phyloP scores from a whole-genome alignment of 2,329 filamentous ascomycete genomes.

The Massarina eburnea region DNA sequence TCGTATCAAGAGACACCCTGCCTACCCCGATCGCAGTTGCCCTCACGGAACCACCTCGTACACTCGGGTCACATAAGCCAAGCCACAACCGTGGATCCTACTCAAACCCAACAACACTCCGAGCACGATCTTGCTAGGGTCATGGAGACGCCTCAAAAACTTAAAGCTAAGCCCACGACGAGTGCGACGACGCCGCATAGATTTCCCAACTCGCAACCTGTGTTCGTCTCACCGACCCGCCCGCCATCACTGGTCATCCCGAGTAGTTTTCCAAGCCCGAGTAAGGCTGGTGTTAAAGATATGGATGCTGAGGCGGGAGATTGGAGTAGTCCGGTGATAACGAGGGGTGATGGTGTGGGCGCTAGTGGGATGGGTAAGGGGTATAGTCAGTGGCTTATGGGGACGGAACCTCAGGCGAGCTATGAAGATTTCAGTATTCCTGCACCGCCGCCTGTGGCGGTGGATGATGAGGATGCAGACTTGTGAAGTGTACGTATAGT shows the following conservation, averaged over 20 bases:
- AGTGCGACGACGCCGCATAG: slow-evolving; percentile 27
- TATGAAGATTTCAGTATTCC: slow-evolving; percentile 40
- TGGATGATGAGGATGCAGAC: neutral
- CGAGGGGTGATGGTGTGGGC: neutral
- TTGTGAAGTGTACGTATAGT: no score
- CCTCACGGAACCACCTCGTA: slow-evolving; percentile 6
- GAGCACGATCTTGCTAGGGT: neutral
- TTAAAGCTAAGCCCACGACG: slow-evolving; percentile 14
- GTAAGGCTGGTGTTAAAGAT: slow-evolving; percentile 6
- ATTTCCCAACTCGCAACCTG: slow-evolving; percentile 15
- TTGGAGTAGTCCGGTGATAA: slow-evolving; percentile 29
- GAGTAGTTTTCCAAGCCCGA: slow-evolving; percentile 36
- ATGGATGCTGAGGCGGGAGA: slow-evolving; percentile 10
- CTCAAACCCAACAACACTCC: slow-evolving; percentile 5
- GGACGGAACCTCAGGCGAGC: slow-evolving; percentile 14
- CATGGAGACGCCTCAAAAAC: slow-evolving; percentile 18
- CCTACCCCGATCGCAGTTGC: neutral
- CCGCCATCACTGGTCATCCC: slow-evolving; percentile 38
- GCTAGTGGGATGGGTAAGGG: neutral
- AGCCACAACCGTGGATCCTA: slow-evolving; percentile 35
- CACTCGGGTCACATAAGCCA: slow-evolving; percentile 25
- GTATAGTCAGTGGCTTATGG: slow-evolving; percentile 1
- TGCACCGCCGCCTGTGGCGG: slow-evolving; percentile 22
- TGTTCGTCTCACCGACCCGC: slow-evolving; percentile 23
- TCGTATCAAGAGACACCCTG: slow-evolving; percentile 31